phyloP scores from a whole-genome alignment of 2,329 filamentous ascomycete genomes.

The Alternaria brassicae region DNA sequence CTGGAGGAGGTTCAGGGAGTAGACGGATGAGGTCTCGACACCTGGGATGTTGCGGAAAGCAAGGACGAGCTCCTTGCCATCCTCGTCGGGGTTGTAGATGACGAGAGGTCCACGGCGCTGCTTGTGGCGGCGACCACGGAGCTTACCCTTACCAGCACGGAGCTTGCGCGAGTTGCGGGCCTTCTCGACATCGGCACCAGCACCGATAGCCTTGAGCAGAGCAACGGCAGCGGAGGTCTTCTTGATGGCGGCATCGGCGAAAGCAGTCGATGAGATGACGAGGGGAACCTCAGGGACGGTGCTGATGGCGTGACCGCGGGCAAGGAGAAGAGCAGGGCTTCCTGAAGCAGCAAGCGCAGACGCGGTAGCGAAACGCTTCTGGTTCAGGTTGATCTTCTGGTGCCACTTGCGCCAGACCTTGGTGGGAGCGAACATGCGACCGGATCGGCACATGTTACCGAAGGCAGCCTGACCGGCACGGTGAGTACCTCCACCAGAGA shows the following conservation, averaged over 20 bases:
- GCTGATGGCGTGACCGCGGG: conserved; percentile 95
- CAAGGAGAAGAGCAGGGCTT: conserved; percentile 90
- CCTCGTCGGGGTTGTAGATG: conserved; percentile 94
- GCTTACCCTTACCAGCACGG: conserved; percentile 98
- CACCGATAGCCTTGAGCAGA: conserved; percentile 90
- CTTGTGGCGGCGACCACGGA: conserved; percentile 93
- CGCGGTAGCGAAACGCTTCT: conserved; percentile 98
- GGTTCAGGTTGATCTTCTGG: conserved; percentile 98
- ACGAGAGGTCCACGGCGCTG: conserved; percentile 98
- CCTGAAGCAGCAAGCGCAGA: conserved; percentile 97
- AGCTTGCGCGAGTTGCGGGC: conserved; percentile 96
- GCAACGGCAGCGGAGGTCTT: conserved; percentile 88
- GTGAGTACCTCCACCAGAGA: conserved; percentile 99
- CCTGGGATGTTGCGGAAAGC: conserved; percentile 99
- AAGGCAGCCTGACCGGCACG: conserved; percentile 99
- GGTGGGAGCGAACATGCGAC: conserved; percentile 99
- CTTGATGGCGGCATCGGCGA: conserved; percentile 78
- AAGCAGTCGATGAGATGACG: conserved; percentile 89
- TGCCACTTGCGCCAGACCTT: conserved; percentile 99
- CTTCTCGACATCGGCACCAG: conserved; percentile 90
- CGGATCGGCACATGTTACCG: conserved; percentile 99
- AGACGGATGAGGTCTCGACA: conserved; percentile 95
- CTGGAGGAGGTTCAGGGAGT: conserved; percentile 96
- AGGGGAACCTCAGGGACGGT: conserved; percentile 95
- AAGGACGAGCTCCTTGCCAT: conserved; percentile 90